These are phyloP conservation scores for Gastrolobium villosum DNA, from an alignment of 306 rosid genomes.

Conservation along the genomic window DNA sequence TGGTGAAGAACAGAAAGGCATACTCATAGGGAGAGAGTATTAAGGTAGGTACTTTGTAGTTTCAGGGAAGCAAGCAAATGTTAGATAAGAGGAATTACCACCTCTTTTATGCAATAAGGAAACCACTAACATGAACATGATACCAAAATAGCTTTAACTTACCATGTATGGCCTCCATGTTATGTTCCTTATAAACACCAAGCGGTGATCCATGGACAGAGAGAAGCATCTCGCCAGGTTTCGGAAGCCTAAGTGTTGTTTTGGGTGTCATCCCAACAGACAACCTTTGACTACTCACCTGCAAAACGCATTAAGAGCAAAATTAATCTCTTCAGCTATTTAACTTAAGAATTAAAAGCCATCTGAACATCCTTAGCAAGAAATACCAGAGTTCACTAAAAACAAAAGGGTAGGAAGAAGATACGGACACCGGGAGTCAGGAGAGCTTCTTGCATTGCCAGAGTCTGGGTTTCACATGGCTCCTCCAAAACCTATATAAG, in stretches of 20 bases:
- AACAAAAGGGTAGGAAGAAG: slow-evolving; percentile 5
- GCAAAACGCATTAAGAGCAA: slow-evolving; percentile 36
- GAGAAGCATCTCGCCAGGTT: slow-evolving; percentile 91
- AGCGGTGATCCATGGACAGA: slow-evolving; percentile 95
- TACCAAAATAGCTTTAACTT: slow-evolving; percentile 39
- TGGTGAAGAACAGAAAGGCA: slow-evolving; percentile 13
- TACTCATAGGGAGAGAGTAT: slow-evolving; percentile 1
- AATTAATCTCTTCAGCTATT: slow-evolving; percentile 20
- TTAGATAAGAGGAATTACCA: neutral
- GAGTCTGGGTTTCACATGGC: slow-evolving; percentile 66
- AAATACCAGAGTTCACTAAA: slow-evolving; percentile 1
- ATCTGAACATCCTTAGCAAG: neutral
- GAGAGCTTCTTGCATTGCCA: slow-evolving; percentile 66
- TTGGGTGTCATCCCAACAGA: slow-evolving; percentile 93
- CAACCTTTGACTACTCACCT: slow-evolving; percentile 81
- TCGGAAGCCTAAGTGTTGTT: slow-evolving; percentile 72
- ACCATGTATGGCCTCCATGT: slow-evolving; percentile 95
- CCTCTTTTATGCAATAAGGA: slow-evolving; percentile 17
- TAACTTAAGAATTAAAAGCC: neutral
- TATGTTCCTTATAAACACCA: slow-evolving; percentile 85
- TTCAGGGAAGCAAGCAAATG: slow-evolving; percentile 1
- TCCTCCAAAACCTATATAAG: slow-evolving; percentile 71
- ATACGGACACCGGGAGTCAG: slow-evolving; percentile 80
- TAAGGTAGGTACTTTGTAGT: neutral
- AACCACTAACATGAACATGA: slow-evolving; percentile 34